These are phyloP conservation scores for Mycena leptocephala DNA, from an alignment of 768 basidiomycete genomes.

Conservation along the genomic window DNA sequence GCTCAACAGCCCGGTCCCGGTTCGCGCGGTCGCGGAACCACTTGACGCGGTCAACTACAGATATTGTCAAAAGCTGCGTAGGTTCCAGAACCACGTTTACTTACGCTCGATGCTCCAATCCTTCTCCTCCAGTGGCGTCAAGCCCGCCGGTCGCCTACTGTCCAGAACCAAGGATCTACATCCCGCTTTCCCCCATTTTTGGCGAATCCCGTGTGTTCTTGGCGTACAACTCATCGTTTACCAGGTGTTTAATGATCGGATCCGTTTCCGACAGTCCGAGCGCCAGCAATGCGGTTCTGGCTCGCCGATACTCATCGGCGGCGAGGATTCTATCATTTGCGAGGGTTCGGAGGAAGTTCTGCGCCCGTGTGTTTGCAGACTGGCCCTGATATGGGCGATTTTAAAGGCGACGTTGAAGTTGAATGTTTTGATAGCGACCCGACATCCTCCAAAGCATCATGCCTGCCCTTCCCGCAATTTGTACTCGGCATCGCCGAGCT, in stretches of 20 bases:
- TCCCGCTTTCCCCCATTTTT: constrained; percentile 35
- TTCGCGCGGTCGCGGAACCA: constrained; percentile 47
- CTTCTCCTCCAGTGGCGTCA: constrained; percentile 33
- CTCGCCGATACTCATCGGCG: background rate
- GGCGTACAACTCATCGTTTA: constrained; percentile 32
- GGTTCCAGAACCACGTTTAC: background rate
- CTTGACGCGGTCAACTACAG: constrained; percentile 42
- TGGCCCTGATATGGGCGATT: background rate
- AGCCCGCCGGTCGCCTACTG: constrained; percentile 29
- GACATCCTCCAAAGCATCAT: background rate
- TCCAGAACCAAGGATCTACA: constrained; percentile 46
- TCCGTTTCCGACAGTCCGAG: background rate
- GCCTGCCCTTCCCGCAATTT: background rate
- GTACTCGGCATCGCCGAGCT: background rate
- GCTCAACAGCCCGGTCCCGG: constrained; percentile 42
- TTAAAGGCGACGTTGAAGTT: background rate
- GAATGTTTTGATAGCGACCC: background rate
- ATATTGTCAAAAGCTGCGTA: background rate
- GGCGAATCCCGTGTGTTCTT: constrained; percentile 37
- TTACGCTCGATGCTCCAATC: constrained; percentile 44
- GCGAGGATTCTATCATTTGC: background rate
- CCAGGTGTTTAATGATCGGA: constrained; percentile 32
- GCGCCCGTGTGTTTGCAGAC: background rate
- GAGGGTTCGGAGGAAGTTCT: background rate
- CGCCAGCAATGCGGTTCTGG: background rate